phyloP scores from a whole-genome alignment of 1,284 basidiomycete species.

The Vanrija pseudolonga region DNA sequence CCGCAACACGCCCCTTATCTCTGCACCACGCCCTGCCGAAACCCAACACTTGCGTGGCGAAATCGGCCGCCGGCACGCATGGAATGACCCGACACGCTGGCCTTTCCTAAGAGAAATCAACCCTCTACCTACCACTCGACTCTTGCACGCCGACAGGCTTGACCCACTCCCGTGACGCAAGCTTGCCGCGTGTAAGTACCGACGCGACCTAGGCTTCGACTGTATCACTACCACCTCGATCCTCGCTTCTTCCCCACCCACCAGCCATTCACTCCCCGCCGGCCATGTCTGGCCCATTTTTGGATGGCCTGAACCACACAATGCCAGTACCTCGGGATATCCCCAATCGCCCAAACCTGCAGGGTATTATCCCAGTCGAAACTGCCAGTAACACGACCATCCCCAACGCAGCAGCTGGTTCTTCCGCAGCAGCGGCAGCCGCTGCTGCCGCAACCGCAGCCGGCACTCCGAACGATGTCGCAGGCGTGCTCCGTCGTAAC shows the following conservation, averaged over 20 bases:
- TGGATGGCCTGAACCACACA: constrained; percentile 1
- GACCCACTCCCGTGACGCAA: no score
- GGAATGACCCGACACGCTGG: no score
- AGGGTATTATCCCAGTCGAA: constrained; percentile 16
- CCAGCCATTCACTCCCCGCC: background rate
- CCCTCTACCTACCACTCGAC: no score
- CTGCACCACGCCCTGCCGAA: no score
- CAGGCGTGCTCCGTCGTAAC: constrained; percentile 27
- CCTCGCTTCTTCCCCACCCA: background rate
- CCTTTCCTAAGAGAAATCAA: no score
- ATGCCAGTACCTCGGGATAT: constrained; percentile 15
- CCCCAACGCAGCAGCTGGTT: background rate
- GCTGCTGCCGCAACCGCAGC: background rate
- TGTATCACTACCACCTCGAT: no score
- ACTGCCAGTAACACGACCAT: background rate
- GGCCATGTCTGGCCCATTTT: background rate
- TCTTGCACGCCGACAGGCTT: no score
- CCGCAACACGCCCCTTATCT: no score
- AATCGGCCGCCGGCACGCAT: no score
- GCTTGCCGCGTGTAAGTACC: no score
- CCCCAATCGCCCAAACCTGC: constrained; percentile 7
- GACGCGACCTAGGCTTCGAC: no score
- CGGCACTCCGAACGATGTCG: constrained; percentile 12
- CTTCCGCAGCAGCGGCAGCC: background rate
- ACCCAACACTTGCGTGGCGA: no score